Percentiles rank a stretch among this genome's conserved stretches.
These are phyloP conservation scores for Adansonia gregorii DNA, from an alignment of 441 rosid genomes.

Conservation along the genomic window DNA sequence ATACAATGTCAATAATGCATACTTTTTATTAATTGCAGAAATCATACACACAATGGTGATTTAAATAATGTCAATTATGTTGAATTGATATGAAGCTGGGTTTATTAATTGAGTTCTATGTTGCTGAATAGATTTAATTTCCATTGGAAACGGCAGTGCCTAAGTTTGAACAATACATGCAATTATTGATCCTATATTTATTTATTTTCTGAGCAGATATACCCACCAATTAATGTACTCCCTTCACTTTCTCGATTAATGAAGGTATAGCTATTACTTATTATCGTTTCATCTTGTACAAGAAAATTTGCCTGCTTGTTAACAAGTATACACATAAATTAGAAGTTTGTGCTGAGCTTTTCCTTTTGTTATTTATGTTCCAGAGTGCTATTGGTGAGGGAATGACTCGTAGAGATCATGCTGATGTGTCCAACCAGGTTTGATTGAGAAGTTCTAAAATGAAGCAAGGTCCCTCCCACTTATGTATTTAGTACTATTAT, in stretches of 20 bases:
- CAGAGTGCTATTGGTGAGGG: conserved; percentile 99
- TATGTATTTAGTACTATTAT: background rate
- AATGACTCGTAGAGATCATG: conserved; percentile 97
- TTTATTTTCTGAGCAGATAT: conserved; percentile 62
- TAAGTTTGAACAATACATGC: background rate
- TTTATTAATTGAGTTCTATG: background rate
- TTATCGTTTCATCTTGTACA: background rate
- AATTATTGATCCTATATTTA: background rate
- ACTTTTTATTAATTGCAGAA: background rate
- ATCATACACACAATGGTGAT: conserved; percentile 2
- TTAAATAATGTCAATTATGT: background rate
- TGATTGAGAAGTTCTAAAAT: conserved; percentile 17
- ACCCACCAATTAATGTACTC: conserved; percentile 97
- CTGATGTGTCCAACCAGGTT: conserved; percentile 99
- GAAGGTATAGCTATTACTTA: conserved; percentile 56
- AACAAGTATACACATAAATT: background rate
- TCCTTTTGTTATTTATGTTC: conserved; percentile 21
- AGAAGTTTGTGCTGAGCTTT: conserved; percentile 8
- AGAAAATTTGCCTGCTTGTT: background rate
- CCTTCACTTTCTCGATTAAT: conserved; percentile 96
- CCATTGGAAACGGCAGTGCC: background rate
- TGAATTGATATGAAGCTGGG: background rate
- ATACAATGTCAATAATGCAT: background rate
- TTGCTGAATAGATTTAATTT: conserved; percentile 7
- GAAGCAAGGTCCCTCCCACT: background rate